phyloP scores from a whole-genome alignment of 192 early-diverging fungal species.

The Entomortierella parvispora region DNA sequence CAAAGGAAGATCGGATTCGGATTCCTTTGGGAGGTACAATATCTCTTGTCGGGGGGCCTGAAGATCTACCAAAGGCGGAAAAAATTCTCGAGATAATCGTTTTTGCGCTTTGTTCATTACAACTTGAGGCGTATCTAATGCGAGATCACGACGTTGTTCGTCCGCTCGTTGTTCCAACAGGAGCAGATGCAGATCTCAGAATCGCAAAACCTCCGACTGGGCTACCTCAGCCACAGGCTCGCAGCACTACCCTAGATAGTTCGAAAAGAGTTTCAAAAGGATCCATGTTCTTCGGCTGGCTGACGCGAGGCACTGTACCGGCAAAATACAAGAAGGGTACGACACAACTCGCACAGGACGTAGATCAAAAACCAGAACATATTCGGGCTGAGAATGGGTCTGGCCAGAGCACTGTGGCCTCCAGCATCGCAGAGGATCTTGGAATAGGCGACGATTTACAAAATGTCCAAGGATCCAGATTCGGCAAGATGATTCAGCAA shows the following conservation, averaged over 20 bases:
- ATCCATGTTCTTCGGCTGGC: constrained; percentile 43
- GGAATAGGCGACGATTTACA: constrained; percentile 22
- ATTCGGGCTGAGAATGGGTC: neutral
- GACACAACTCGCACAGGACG: constrained; percentile 24
- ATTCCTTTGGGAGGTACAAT: constrained; percentile 41
- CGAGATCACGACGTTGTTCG: constrained; percentile 72
- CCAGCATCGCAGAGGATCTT: constrained; percentile 3
- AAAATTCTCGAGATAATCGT: constrained; percentile 78
- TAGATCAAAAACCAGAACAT: neutral
- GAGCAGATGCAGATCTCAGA: constrained; percentile 9
- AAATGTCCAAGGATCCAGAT: constrained; percentile 52
- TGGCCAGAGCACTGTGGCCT: neutral
- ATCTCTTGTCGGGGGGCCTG: constrained; percentile 22
- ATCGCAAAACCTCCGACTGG: constrained; percentile 6
- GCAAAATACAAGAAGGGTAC: constrained; percentile 37
- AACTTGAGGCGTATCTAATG: constrained; percentile 79
- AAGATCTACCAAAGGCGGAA: constrained; percentile 72
- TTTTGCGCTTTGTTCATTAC: constrained; percentile 80
- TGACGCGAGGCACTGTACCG: constrained; percentile 35
- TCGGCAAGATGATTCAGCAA: constrained; percentile 55
- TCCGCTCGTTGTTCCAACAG: constrained; percentile 2
- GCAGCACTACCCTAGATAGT: neutral
- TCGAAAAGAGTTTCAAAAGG: constrained; percentile 50
- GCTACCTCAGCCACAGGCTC: constrained; percentile 16
- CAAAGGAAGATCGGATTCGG: constrained; percentile 16